Base-by-base conservation (phyloP, 257 asterid species). In the Fraxinus quadrangulata region DNA sequence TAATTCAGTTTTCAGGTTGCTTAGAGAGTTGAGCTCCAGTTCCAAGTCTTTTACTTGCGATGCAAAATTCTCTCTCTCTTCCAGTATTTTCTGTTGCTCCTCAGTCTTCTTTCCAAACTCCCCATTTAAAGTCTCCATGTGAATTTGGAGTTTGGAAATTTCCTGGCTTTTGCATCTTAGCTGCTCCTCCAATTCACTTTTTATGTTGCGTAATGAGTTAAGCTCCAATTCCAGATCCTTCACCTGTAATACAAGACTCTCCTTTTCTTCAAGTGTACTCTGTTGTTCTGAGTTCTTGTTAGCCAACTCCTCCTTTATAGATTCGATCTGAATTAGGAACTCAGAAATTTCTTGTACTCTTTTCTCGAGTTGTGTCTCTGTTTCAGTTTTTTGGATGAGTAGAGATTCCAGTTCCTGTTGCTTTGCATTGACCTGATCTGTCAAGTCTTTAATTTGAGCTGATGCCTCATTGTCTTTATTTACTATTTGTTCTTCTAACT, bases 141-240 rank as follows among this genome's bases (percentile, higher is more conserved):
- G 67, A 61, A 23, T 61, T 61, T 23, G 67, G 28, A 61, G 28
- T 23, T 61, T 21, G 13, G 31, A 61, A 61, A 61, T 68, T 65
- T 61, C 67, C 67, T 21, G 33, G 67, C 31, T 61, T 8, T 21
- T 61, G 31, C 12, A 23, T 23, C 33, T 61, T 3, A 61, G 67
- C 67, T 56, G 79, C 39, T 39, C 74, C 77, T 87, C 82, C 77
- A 74, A 19, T 77, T 84, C 87, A 40, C 4, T 23, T n/a, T 61
- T 61, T 5, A 61, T 3, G 28, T 61, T 1, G 17, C 17, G 67
- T 23, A 61, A 23, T 61, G 67, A 23, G 67, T 61, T 61, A 23
- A 61, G 67, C 67, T 61, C 33, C 67, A 61, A 21, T 61, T 61
- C 30, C 67, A 61, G 33, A 61, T 61, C 31, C 14, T 23, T 61